Conservation (phyloP, 345 rosid species). For the Ceriops zippeliana region DNA sequence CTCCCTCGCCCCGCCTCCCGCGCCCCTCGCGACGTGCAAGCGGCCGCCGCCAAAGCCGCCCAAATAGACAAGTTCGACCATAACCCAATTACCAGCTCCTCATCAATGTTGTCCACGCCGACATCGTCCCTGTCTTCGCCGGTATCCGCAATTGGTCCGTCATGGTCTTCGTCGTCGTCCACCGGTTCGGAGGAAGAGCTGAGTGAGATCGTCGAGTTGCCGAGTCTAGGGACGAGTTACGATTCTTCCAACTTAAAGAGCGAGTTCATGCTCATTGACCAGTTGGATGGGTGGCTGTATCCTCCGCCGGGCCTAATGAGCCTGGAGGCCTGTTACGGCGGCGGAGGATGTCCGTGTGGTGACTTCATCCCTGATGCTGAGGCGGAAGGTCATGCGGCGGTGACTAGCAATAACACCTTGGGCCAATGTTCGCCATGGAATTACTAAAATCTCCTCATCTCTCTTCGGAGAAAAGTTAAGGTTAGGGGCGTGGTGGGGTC, state of each 20-base stretch:
- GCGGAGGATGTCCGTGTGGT: constrained; percentile 6
- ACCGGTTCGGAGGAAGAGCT: constrained; percentile 57
- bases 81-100: constrained; percentile 3
- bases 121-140: constrained; percentile 42
- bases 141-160: constrained; percentile 48
- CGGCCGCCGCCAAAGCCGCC: constrained; percentile 86
- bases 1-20: constrained; percentile 74
- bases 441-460: not conserved
- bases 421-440: constrained; percentile 16
- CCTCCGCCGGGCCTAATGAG: constrained; percentile 31
- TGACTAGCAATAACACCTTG: not conserved
- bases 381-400: not conserved
- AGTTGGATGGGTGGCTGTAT: constrained; percentile 35
- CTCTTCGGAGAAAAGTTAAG: no score
- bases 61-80: constrained; percentile 46
- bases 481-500: no score
- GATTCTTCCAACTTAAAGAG: constrained; percentile 11
- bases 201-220: constrained; percentile 73
- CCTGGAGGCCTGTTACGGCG: constrained; percentile 8
- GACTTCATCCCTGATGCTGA: not conserved
- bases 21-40: constrained; percentile 80
- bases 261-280: constrained; percentile 31
- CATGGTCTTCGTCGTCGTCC: not conserved
- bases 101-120: constrained; percentile 21
- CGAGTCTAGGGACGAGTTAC: constrained; percentile 45